Evolutionary conservation across 305 asterid genomes (phyloP).

Genomic region (Solanum hybrid): DNA sequence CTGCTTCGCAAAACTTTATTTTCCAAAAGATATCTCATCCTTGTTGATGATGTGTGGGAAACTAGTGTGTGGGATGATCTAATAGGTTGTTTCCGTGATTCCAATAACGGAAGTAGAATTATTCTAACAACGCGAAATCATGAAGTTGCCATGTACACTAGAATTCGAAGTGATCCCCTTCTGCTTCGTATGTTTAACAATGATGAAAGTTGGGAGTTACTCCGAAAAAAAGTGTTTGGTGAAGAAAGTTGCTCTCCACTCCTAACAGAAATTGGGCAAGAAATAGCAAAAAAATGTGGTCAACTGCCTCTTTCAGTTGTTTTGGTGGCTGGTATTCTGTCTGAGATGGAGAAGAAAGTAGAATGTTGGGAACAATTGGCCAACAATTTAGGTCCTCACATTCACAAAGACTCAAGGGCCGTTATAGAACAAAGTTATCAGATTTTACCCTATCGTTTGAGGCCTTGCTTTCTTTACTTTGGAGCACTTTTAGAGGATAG

Average conservation of each 20-base stretch:
- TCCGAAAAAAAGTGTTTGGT: not conserved
- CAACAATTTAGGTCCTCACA: not conserved
- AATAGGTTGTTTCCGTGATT: not conserved
- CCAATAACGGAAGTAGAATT: not conserved
- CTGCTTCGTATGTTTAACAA: not conserved
- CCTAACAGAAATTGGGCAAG: constrained; percentile 3
- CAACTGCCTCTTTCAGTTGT: constrained; percentile 30
- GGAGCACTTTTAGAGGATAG: not conserved
- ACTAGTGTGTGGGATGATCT: constrained; percentile 7
- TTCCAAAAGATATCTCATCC: not conserved
- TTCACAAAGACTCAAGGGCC: not conserved
- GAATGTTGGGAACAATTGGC: constrained; percentile 9
- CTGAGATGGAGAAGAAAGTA: not conserved
- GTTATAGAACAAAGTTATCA: not conserved
- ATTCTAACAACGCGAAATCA: not conserved
- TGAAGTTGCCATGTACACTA: not conserved
- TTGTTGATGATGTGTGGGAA: constrained; percentile 13
- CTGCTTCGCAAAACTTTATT: not conserved
- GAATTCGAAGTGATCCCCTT: not conserved
- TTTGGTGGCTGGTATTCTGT: constrained; percentile 18
- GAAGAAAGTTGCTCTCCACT: constrained; percentile 7
- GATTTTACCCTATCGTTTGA: not conserved
- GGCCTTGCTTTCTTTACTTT: constrained; percentile 1
- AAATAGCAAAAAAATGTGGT: constrained; percentile 13
- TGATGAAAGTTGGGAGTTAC: constrained; percentile 7